Evolutionary conservation across 208 protist species (phyloP).

Genomic region (Leishmania guyanensis): DNA sequence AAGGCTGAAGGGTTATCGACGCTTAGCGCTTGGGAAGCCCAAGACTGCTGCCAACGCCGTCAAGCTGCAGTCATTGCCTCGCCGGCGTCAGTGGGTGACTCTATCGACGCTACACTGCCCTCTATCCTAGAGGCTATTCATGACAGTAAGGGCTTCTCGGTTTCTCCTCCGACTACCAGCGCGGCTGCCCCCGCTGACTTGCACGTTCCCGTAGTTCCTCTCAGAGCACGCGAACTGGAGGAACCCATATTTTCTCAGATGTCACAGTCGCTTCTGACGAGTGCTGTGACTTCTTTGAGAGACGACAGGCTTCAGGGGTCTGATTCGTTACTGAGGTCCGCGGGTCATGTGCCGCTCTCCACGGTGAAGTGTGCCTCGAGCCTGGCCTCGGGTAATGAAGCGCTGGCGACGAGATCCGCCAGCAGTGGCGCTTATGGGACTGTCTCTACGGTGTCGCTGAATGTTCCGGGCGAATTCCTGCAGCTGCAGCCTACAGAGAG

Average conservation of each 20-base stretch:
- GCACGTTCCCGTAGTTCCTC: neutral
- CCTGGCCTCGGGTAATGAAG: neutral
- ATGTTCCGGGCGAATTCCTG: neutral
- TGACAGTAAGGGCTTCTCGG: neutral
- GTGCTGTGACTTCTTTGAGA: neutral
- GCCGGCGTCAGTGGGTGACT: constrained; percentile 2
- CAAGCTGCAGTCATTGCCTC: constrained; percentile 7
- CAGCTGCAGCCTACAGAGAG: constrained; percentile 4
- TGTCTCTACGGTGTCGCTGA: neutral
- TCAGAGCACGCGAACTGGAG: neutral
- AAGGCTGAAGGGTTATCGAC: neutral
- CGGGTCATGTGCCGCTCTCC: neutral
- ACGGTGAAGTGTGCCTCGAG: neutral
- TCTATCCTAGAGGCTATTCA: neutral
- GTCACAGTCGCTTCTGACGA: neutral
- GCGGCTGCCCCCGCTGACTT: neutral
- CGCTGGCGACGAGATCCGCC: neutral
- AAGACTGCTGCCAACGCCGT: neutral
- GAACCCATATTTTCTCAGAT: no score
- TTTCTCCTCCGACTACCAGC: neutral
- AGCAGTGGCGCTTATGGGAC: neutral
- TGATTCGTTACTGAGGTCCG: neutral
- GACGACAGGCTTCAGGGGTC: neutral
- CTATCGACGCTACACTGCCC: neutral
- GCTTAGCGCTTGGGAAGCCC: neutral